Conservation (phyloP, 805 yeast genomes). For the Candida morakotiae region DNA sequence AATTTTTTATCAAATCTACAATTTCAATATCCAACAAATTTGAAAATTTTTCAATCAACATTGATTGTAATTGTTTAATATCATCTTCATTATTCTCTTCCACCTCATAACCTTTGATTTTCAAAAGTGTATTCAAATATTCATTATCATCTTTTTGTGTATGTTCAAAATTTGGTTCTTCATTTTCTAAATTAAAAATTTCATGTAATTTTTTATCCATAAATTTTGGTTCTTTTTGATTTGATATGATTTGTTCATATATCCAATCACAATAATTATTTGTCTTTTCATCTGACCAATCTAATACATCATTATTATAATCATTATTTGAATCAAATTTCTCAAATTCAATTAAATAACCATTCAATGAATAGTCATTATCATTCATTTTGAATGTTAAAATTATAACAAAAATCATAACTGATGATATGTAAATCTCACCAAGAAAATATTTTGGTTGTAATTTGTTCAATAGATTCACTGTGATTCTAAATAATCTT, state of each 20-base stretch:
- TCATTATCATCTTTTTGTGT: slow-evolving; percentile 4
- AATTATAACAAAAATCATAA: slow-evolving; percentile 28
- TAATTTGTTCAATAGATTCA: slow-evolving; percentile 15
- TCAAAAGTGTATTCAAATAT: background rate
- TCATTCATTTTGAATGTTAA: slow-evolving; percentile 19
- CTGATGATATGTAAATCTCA: slow-evolving; percentile 31
- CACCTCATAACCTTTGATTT: background rate
- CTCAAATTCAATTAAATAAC: slow-evolving; percentile 17
- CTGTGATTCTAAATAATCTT: slow-evolving; percentile 37
- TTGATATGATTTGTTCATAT: slow-evolving; percentile 27
- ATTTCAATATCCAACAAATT: background rate
- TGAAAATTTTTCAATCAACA: slow-evolving; percentile 2
- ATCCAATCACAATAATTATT: slow-evolving; percentile 51
- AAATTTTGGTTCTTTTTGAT: slow-evolving; percentile 17
- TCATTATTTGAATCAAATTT: slow-evolving; percentile 17
- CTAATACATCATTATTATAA: slow-evolving; percentile 19
- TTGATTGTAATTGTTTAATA: background rate
- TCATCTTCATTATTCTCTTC: slow-evolving; percentile 1
- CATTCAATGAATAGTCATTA: slow-evolving; percentile 9
- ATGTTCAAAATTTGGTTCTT: slow-evolving; percentile 1
- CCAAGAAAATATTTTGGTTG: slow-evolving; percentile 20
- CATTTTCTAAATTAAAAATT: slow-evolving; percentile 24
- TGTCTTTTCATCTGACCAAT: slow-evolving; percentile 47
- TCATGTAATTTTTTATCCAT: slow-evolving; percentile 28
- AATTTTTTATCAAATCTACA: background rate